A percentile compares a stretch with the other conserved stretches of the same genome.
Conservation (phyloP, 495 filamentous ascomycete genomes). For the Aspergillus heteromorphus region DNA sequence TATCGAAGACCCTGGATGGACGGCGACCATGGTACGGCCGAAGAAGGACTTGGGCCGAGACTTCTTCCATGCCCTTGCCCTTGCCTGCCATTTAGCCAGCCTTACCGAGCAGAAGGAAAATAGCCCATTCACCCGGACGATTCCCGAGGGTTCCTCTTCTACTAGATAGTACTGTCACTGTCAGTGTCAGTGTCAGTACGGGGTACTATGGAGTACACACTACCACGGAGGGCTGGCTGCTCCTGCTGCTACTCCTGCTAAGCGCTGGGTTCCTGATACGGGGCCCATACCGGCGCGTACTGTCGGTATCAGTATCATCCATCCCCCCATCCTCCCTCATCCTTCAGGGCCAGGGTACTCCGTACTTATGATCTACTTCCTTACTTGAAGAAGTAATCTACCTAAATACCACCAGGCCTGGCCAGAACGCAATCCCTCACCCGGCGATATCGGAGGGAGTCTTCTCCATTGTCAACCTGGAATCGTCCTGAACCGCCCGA, state of each 20-base stretch:
- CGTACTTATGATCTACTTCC: too few relatives aligned
- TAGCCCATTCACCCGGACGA: not conserved
- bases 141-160: not conserved
- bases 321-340: too few relatives aligned
- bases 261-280: constrained; percentile 16
- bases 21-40: not conserved
- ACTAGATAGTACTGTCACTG: not conserved
- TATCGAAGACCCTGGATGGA: constrained; percentile 1
- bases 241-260: too few relatives aligned
- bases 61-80: not conserved
- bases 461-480: too few relatives aligned
- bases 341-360: too few relatives aligned
- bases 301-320: not conserved
- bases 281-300: constrained; percentile 8
- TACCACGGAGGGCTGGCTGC: not conserved
- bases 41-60: constrained; percentile 1
- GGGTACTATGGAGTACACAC: not conserved
- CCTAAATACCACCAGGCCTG: not conserved
- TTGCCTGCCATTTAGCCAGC: not conserved
- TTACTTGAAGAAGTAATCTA: too few relatives aligned
- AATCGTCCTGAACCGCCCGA: too few relatives aligned
- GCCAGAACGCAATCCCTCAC: too few relatives aligned
- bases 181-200: too few relatives aligned
- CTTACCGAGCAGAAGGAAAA: not conserved
- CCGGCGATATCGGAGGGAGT: not conserved